These are phyloP conservation scores for Pseudopyrenochaeta lycopersici DNA, from an alignment of 2,329 filamentous ascomycete species.

Conservation along the genomic window DNA sequence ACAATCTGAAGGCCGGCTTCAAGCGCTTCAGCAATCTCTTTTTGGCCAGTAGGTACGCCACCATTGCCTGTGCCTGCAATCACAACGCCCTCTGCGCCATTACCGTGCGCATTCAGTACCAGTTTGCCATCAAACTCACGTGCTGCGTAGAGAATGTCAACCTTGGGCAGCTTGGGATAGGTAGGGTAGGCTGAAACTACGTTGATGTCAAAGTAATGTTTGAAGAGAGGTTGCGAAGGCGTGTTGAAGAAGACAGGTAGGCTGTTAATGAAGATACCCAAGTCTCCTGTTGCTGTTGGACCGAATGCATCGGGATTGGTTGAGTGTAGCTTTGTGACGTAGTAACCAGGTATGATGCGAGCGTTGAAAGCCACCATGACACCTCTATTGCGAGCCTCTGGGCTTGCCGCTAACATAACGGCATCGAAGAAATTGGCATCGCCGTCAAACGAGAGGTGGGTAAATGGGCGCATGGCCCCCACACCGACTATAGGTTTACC, in stretches of 20 bases:
- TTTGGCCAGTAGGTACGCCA: slow-evolving; percentile 26
- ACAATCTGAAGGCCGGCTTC: slow-evolving; percentile 33
- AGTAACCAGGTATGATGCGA: slow-evolving; percentile 37
- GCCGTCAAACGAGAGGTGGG: slow-evolving; percentile 35
- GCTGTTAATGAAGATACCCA: slow-evolving; percentile 38
- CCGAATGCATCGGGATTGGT: slow-evolving; percentile 41
- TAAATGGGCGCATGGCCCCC: slow-evolving; percentile 37
- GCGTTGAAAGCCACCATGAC: slow-evolving; percentile 40
- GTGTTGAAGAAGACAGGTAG: slow-evolving; percentile 37
- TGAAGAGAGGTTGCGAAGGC: slow-evolving; percentile 29
- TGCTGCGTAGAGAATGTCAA: slow-evolving; percentile 42
- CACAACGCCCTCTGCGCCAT: slow-evolving; percentile 35
- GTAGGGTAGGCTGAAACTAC: slow-evolving; percentile 20
- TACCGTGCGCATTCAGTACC: slow-evolving; percentile 29
- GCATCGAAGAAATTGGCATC: slow-evolving; percentile 42
- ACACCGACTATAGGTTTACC: slow-evolving; percentile 37
- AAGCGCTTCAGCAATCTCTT: slow-evolving; percentile 29
- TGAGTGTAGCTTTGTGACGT: slow-evolving; percentile 34
- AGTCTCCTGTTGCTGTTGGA: slow-evolving; percentile 29
- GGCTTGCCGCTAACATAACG: slow-evolving; percentile 32
- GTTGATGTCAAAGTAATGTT: slow-evolving; percentile 29
- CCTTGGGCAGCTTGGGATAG: slow-evolving; percentile 33
- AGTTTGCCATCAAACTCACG: slow-evolving; percentile 39
- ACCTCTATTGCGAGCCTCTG: slow-evolving; percentile 29
- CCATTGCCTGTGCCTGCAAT: slow-evolving; percentile 40